A percentile compares a stretch with the other conserved stretches of the same genome.
These are phyloP conservation scores for Panicum hallii DNA, from an alignment of 202 grass and related monocot genomes.

Conservation along the genomic window DNA sequence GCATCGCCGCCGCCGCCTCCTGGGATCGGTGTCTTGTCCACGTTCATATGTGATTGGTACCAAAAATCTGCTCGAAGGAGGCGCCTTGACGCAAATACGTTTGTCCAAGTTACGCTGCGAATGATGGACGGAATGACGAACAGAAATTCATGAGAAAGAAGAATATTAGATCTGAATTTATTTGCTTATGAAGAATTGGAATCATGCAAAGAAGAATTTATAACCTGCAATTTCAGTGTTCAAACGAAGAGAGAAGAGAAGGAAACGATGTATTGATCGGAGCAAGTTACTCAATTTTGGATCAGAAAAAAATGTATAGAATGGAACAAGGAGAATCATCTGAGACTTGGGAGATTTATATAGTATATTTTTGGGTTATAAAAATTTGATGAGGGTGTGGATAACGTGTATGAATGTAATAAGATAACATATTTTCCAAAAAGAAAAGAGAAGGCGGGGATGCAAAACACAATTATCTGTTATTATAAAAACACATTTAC, in stretches of 20 bases:
- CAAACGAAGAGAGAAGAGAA: background rate
- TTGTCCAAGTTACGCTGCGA: conserved; percentile 1
- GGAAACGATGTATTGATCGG: background rate
- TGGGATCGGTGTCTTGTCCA: conserved; percentile 24
- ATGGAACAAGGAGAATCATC: conserved; percentile 13
- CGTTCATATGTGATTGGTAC: conserved; percentile 23
- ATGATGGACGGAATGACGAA: background rate
- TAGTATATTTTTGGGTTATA: background rate
- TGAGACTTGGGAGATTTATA: conserved; percentile 25
- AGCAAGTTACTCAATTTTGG: background rate
- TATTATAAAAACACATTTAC: background rate
- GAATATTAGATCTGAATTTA: conserved; percentile 27
- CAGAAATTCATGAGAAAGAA: background rate
- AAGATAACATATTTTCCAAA: background rate
- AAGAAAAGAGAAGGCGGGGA: too few species aligned
- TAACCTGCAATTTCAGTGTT: conserved; percentile 10
- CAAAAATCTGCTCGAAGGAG: conserved; percentile 17
- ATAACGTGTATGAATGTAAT: conserved; percentile 14
- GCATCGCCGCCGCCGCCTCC: background rate
- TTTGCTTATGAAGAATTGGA: background rate
- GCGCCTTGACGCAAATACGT: background rate
- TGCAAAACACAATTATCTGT: background rate
- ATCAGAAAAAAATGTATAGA: background rate
- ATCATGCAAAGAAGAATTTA: background rate
- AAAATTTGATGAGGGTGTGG: conserved; percentile 3